Percentiles rank a stretch among this genome's conserved stretches.
These are phyloP conservation scores for Plasmodium coatneyi DNA, from an alignment of 169 alveolate species.

Conservation along the genomic window DNA sequence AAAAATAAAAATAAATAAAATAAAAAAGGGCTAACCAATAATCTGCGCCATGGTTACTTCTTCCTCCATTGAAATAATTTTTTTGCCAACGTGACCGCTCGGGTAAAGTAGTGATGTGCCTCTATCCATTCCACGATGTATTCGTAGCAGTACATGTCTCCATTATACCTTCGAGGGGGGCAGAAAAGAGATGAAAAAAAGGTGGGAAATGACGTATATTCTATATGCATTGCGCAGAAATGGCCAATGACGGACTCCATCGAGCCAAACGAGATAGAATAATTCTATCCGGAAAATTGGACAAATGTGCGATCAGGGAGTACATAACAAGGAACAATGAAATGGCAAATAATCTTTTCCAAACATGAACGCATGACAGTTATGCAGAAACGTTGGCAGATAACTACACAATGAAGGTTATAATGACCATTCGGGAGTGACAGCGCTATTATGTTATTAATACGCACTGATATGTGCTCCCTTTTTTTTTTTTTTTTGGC, in stretches of 20 bases:
- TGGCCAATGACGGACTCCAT: neutral
- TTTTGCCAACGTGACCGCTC: slow-evolving; percentile 7
- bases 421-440: neutral
- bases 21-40: neutral
- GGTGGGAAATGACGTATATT: neutral
- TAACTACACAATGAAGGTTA: neutral
- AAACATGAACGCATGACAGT: neutral
- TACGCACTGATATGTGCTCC: neutral
- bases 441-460: neutral
- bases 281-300: neutral
- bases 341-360: neutral
- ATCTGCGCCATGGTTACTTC: neutral
- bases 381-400: neutral
- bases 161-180: slow-evolving; percentile 27
- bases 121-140: slow-evolving; percentile 73
- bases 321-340: neutral
- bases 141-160: slow-evolving; percentile 74
- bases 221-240: neutral
- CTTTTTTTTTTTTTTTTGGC: neutral
- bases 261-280: neutral
- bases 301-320: neutral
- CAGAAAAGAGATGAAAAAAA: neutral
- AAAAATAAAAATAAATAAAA: neutral
- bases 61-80: slow-evolving; percentile 18
- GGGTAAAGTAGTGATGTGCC: slow-evolving; percentile 54